A percentile compares a stretch with the other conserved stretches of the same genome.
Evolutionary conservation across 73 alveolate genomes (phyloP).

Genomic region (Paramecium caudatum): DNA sequence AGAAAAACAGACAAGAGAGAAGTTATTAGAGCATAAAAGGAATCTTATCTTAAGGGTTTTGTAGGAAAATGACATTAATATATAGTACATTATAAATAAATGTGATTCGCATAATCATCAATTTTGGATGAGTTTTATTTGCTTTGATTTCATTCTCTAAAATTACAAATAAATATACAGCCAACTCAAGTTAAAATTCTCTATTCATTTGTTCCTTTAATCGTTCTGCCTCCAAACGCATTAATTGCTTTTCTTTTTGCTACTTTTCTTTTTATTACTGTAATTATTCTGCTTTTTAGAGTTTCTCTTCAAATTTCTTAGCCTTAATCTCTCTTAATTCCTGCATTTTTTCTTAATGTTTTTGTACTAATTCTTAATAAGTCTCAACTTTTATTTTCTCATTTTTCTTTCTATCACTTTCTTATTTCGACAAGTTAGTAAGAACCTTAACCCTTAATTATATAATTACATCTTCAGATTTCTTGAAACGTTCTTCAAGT

Average conservation of each 20-base stretch:
- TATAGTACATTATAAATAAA: conserved; percentile 43
- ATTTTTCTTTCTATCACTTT: conserved; percentile 32
- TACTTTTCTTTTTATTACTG: background rate
- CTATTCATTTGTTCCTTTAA: conserved; percentile 22
- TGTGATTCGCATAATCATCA: too few relatives aligned
- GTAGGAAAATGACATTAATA: conserved; percentile 57
- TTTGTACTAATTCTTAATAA: background rate
- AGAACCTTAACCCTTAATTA: background rate
- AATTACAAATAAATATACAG: background rate
- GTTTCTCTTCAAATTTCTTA: background rate
- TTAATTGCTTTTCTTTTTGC: background rate
- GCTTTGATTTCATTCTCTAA: conserved; percentile 39
- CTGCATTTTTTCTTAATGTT: background rate
- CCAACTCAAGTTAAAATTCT: conserved; percentile 1
- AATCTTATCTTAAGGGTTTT: conserved; percentile 48
- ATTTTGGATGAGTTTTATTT: conserved; percentile 7
- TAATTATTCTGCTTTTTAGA: background rate
- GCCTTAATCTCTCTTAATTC: background rate
- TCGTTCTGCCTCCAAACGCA: conserved; percentile 39
- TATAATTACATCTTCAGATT: background rate
- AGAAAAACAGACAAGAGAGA: conserved; percentile 69
- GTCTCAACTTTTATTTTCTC: conserved; percentile 39
- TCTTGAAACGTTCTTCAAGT: background rate
- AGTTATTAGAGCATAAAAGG: conserved; percentile 60
- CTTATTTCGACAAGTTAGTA: background rate